These are phyloP conservation scores for Colletotrichum gloeosporioides DNA, from an alignment of 2,329 filamentous ascomycete genomes.

Conservation along the genomic window DNA sequence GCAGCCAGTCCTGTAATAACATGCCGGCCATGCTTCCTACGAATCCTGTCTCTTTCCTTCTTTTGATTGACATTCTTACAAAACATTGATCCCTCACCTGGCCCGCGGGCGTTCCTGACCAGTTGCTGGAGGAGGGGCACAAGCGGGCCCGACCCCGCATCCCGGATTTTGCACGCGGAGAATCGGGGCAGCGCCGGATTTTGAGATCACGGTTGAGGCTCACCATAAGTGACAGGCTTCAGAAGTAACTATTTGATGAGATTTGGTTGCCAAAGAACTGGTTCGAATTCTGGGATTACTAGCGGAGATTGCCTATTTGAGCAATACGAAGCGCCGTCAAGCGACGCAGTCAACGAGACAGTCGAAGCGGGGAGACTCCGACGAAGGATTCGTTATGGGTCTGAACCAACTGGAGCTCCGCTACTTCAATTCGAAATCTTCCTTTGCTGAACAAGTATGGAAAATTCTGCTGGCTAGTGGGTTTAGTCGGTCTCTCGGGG, in stretches of 20 bases:
- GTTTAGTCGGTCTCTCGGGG: too few relatives aligned
- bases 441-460: too few relatives aligned
- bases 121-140: not conserved
- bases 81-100: not conserved
- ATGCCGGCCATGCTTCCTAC: rapidly evolving
- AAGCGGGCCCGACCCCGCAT: not conserved
- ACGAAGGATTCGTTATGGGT: not conserved
- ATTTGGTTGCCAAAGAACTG: too few relatives aligned
- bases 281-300: too few relatives aligned
- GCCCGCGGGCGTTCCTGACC: rapidly evolving
- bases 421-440: too few relatives aligned
- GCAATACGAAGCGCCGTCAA: not conserved
- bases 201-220: rapidly evolving
- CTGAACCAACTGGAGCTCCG: rapidly evolving
- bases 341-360: not conserved
- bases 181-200: not conserved
- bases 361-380: not conserved
- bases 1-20: rapidly evolving
- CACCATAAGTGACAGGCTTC: not conserved
- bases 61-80: rapidly evolving
- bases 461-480: too few relatives aligned
- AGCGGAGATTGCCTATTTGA: too few relatives aligned
- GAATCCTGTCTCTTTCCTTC: rapidly evolving
- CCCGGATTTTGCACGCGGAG: not conserved
- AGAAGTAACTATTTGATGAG: not conserved